phyloP scores from a whole-genome alignment of 176 grass and related monocot species.

The Oryza officinalis region DNA sequence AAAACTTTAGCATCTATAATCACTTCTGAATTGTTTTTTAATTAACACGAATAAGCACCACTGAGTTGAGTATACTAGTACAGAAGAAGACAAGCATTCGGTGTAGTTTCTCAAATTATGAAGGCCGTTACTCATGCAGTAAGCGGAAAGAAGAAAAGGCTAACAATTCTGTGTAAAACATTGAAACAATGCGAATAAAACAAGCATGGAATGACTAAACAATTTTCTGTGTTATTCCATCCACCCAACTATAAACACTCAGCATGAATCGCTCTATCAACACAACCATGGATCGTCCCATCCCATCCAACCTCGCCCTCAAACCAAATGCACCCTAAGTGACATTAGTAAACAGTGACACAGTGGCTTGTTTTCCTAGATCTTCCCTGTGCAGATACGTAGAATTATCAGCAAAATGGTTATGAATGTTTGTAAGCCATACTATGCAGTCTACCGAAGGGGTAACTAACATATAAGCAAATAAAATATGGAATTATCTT shows the following conservation, averaged over 20 bases:
- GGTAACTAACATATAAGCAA: not conserved
- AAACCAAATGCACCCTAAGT: not conserved
- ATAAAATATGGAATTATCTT: not conserved
- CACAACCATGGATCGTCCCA: no score
- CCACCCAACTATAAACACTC: no score
- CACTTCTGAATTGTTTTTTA: not conserved
- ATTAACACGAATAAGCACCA: not conserved
- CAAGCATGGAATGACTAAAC: not conserved
- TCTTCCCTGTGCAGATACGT: not conserved
- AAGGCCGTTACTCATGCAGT: not conserved
- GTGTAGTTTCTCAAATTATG: not conserved
- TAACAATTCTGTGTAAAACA: not conserved
- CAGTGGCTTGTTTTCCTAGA: not conserved
- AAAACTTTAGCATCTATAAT: not conserved
- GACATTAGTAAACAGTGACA: not conserved
- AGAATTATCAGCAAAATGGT: not conserved
- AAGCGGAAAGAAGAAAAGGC: not conserved
- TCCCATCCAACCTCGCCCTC: no score
- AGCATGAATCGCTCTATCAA: no score
- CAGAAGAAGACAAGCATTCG: not conserved
- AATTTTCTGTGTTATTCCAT: conserved; percentile 4
- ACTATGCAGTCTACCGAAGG: not conserved
- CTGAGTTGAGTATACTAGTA: not conserved
- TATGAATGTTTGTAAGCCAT: not conserved
- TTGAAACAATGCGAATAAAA: conserved; percentile 27